Evolutionary conservation across 2,329 filamentous ascomycete species (phyloP).

Genomic region (Lecanicillium sp.): DNA sequence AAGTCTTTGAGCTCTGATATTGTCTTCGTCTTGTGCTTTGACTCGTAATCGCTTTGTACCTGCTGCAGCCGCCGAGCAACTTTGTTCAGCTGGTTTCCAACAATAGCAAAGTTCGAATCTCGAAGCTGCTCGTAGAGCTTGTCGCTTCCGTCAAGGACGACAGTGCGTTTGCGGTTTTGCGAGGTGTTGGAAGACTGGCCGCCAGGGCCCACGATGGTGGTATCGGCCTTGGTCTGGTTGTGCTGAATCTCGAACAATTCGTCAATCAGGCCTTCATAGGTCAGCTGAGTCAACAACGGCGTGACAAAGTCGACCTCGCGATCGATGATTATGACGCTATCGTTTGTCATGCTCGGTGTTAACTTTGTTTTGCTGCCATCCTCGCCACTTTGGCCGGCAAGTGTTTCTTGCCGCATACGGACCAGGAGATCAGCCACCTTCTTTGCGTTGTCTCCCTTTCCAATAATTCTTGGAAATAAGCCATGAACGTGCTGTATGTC

Average conservation of each 20-base stretch:
- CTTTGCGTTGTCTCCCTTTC: slow-evolving; percentile 92
- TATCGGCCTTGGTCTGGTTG: slow-evolving; percentile 89
- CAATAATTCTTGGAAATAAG: slow-evolving; percentile 87
- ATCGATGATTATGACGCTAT: slow-evolving; percentile 91
- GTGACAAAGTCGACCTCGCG: slow-evolving; percentile 93
- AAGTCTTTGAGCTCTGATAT: slow-evolving; percentile 90
- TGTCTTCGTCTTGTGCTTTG: slow-evolving; percentile 79
- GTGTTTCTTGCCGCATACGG: slow-evolving; percentile 85
- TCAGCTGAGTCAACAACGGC: slow-evolving; percentile 85
- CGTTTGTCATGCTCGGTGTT: slow-evolving; percentile 78
- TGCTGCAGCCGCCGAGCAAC: slow-evolving; percentile 77
- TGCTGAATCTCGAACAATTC: slow-evolving; percentile 88
- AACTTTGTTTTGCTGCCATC: slow-evolving; percentile 60
- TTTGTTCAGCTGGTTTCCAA: slow-evolving; percentile 83
- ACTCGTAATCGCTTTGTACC: slow-evolving; percentile 84
- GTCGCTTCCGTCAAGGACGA: slow-evolving; percentile 83
- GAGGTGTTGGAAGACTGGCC: slow-evolving; percentile 52
- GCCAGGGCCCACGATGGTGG: slow-evolving; percentile 75
- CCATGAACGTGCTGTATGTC: slow-evolving; percentile 86
- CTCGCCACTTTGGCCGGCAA: slow-evolving; percentile 68
- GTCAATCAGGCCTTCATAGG: slow-evolving; percentile 93
- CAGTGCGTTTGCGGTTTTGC: slow-evolving; percentile 72
- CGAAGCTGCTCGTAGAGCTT: slow-evolving; percentile 81
- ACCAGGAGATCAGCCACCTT: slow-evolving; percentile 78
- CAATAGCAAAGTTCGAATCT: slow-evolving; percentile 91